Evolutionary conservation across 163 green algal species (phyloP), one percentile per base, ranked within the genome.

Genomic region (Coccomyxa subellipsoidea): DNA sequence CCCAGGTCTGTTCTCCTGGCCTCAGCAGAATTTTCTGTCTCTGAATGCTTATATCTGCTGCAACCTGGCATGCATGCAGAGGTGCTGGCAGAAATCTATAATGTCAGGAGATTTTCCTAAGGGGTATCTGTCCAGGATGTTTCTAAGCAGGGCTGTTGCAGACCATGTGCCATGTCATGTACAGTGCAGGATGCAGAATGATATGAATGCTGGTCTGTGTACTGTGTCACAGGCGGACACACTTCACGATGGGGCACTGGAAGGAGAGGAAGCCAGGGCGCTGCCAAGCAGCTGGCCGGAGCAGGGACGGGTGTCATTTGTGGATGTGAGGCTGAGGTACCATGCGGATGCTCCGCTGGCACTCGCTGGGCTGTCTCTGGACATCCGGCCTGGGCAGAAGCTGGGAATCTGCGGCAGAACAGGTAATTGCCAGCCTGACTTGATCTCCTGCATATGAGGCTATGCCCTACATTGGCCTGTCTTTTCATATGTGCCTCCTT

Each of bases 341-440:
- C 39, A 82, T 7, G 66, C 77, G 4, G 81, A 80, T 0, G 69
- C 85, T 54, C 82, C 86, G 6, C 84, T 84, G 0, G 92, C 93
- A 39, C 86, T 96, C 75, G 40, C n/a, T 21, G 87, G 89, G 15
- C 54, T 95, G 31, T 87, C 72, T 77, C 89, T 95, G 47, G 82
- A 88, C 8, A 9, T 90, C 0, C 59, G 59, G 71, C 59, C 53
- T 47, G 88, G 90, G 29, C 40, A 81, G n/a, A 84, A 80, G 69
- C 76, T 86, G 78, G 90, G 86, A 31, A 80, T 94, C 18, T 87
- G 87, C 34, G 88, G 88, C 18, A 76, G 88, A 66, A 92, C 88
- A 76, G 88, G 88, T 76, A 82, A 54, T 34, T 38, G 79, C 82
- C 7, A 37, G 10, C 66, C n/a, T 73, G 4, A 4, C 18, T 35